A percentile compares a stretch with the other conserved stretches of the same genome.
Evolutionary conservation across 257 asterid species (phyloP).

Genomic region (Nicotiana undulata): DNA sequence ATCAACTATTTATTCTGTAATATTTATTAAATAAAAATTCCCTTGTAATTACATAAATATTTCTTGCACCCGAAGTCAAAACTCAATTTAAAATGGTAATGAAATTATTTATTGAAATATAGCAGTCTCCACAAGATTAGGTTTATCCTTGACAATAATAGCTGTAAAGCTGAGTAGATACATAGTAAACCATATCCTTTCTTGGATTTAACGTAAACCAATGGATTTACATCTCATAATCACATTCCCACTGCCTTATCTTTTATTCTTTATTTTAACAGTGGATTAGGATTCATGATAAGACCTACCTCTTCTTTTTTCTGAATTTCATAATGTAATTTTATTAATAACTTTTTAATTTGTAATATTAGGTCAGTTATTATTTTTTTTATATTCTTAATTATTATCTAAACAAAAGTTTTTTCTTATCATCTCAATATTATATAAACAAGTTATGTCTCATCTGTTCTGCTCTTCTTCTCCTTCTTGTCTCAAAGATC

Average conservation of each 20-base stretch:
- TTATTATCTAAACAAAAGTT: constrained; percentile 18
- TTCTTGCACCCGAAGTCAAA: background rate
- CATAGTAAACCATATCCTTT: background rate
- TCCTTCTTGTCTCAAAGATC: constrained; percentile 21
- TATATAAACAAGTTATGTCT: constrained; percentile 9
- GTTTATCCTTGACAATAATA: background rate
- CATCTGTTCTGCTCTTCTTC: constrained; percentile 17
- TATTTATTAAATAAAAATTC: too few relatives aligned
- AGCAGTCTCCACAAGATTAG: background rate
- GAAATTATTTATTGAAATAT: background rate
- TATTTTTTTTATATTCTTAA: constrained; percentile 10
- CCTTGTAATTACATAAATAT: background rate
- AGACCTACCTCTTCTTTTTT: constrained; percentile 39
- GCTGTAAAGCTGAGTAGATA: constrained; percentile 4
- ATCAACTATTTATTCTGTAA: too few relatives aligned
- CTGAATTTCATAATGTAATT: too few relatives aligned
- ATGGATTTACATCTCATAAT: constrained; percentile 6
- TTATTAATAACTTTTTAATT: too few relatives aligned
- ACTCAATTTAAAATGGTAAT: background rate
- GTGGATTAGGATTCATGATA: constrained; percentile 58
- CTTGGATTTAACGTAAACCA: background rate
- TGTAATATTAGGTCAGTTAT: too few relatives aligned
- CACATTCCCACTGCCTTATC: background rate
- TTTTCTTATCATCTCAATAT: constrained; percentile 2
- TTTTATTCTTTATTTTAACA: background rate